Evolutionary conservation across 768 basidiomycete species (phyloP), one percentile per base, ranked within the genome.

Genomic region (Trametes cinnabarina): DNA sequence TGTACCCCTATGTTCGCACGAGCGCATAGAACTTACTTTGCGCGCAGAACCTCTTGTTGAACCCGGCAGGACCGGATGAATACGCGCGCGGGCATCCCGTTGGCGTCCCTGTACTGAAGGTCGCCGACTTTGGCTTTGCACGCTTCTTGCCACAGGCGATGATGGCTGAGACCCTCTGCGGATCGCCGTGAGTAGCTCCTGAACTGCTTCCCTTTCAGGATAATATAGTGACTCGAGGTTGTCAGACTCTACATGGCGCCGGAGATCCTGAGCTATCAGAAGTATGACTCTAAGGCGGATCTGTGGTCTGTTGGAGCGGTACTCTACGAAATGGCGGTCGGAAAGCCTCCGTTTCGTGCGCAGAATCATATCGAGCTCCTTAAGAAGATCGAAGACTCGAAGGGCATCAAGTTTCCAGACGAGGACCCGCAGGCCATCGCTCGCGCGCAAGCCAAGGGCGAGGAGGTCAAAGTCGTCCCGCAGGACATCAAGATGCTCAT

Each of bases 251-350:
- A 99, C 75, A 99, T 98, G 97, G 97, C 97, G 0, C 97, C 97
- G 0, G 97, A 99, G 73, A 98, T 99, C 66, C 76, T 99, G 11
- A 85, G 92, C 15, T 97, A 97, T 71, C 89, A 98, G 74, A 95
- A 95, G 70, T 98, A 99, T 72, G 94, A 97, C 70, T 95, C 95
- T 19, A 96, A 94, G 70, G 97, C 92, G 11, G 97, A 99, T 70
- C 79, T 99, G 1, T 99, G 97, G 97, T 95, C 93, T 28, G 94
- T 98, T 46, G 97, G 97, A 5, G 93, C 97, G 0, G 95, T 99
- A 22, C 76, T 98, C 2, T 99, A 87, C 74, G 97, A 99, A 72
- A 98, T 97, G 88, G 80, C 85, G 17, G 90, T 93, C 30, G 97
- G 95, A 3, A 87, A 86, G 65, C 91, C 97, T 2, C 97, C 97